Percentiles rank a stretch among this genome's conserved stretches.
Conservation (phyloP, 768 basidiomycete species). For the Leccinellum albellum region DNA sequence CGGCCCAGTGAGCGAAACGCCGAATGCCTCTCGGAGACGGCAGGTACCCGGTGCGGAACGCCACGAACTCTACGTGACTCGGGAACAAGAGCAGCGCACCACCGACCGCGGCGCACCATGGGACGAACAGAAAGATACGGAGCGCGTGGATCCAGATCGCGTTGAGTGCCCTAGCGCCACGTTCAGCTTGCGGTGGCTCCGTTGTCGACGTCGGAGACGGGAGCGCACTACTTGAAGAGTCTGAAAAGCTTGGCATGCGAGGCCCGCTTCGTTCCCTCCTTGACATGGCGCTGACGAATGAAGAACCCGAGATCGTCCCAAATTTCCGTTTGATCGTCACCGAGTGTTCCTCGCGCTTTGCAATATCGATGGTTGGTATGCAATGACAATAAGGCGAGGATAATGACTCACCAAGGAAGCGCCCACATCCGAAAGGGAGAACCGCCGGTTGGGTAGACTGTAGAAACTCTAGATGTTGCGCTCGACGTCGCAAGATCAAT, state of each 20-base stretch:
- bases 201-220: not conserved
- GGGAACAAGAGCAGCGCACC: slow-evolving; percentile 31
- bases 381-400: not conserved
- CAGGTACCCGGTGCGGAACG: slow-evolving; percentile 31
- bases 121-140: slow-evolving; percentile 28
- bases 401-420: slow-evolving; percentile 12
- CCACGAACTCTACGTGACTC: slow-evolving; percentile 21
- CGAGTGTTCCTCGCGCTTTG: not conserved
- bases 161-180: not conserved
- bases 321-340: slow-evolving; percentile 16
- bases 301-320: slow-evolving; percentile 26
- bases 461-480: slow-evolving; percentile 19
- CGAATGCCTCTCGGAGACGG: slow-evolving; percentile 28
- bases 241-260: slow-evolving; percentile 15
- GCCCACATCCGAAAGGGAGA: slow-evolving; percentile 25
- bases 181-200: not conserved
- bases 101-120: slow-evolving; percentile 36
- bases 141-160: slow-evolving; percentile 2
- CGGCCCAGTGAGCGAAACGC: slow-evolving; percentile 38
- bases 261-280: slow-evolving; percentile 10
- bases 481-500: not conserved
- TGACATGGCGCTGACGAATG: slow-evolving; percentile 1
- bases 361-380: not conserved
- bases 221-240: not conserved
- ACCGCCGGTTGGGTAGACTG: slow-evolving; percentile 28